Evolutionary conservation across 78 protist genomes (phyloP), one percentile per base, ranked within the genome.

Genomic region (Acrasis kona): DNA sequence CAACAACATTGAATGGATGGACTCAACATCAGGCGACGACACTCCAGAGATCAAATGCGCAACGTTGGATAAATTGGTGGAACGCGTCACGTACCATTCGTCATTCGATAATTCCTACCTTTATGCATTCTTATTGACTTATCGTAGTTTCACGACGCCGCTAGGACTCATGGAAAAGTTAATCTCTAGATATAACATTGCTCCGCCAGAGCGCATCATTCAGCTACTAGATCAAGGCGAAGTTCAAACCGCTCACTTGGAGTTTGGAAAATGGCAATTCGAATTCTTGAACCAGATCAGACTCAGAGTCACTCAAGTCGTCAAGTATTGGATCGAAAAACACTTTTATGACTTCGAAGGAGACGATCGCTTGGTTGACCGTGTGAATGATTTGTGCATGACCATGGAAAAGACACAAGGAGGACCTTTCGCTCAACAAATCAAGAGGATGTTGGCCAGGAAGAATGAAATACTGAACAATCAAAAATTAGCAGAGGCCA

Each of bases 121-220:
- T 19, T 67, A 30, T 67, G 71, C 71, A 30, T 67, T 67, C 19
- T 19, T 67, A 19, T 67, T 67, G 71, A 67, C 71, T 30, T 67
- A 67, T 67, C 19, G 71, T 19, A 67, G 28, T 67, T 67, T 67
- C 28, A 67, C 19, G 28, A 30, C 71, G 12, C 71, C 71, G 19
- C 19, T 30, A 31, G 65, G 19, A 67, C 66, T 67, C 19, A 30
- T 67, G 19, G 28, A 67, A 19, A 19, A 30, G 28, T 28, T 67
- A 12, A 19, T 67, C 19, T 19, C n/a, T 19, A 67, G 71, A 19
- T 67, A 30, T 67, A 19, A 67, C 65, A 30, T 19, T 12, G 19
- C 19, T 67, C 71, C 71, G 19, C 71, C 65, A n/a, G 61, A 50
- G n/a, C n/a, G n/a, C n/a, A n/a, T n/a, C n/a, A n/a, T n/a, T n/a